These are phyloP conservation scores for Diaporthe velutina DNA, from an alignment of 2,329 filamentous ascomycete genomes.

Conservation along the genomic window DNA sequence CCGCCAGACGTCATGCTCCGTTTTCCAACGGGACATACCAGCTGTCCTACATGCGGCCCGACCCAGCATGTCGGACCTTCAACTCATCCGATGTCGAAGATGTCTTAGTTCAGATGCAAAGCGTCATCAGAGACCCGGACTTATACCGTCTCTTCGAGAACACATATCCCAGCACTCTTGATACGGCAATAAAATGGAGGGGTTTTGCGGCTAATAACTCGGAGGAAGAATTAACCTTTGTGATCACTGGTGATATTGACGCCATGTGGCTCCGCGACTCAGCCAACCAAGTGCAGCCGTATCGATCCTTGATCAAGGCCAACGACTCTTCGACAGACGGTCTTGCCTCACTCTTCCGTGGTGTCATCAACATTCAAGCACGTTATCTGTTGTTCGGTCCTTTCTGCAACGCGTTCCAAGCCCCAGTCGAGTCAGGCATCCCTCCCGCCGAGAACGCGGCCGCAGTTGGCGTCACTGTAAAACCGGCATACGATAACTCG, in stretches of 20 bases:
- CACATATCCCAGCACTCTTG: conserved; percentile 80
- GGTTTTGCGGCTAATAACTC: conserved; percentile 68
- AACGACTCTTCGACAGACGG: conserved; percentile 62
- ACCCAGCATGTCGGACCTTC: conserved; percentile 83
- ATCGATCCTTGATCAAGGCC: conserved; percentile 72
- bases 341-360: conserved; percentile 77
- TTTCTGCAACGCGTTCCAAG: conserved; percentile 96
- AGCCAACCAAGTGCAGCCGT: conserved; percentile 80
- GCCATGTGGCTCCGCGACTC: conserved; percentile 55
- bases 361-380: conserved; percentile 81
- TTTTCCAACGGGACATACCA: conserved; percentile 81
- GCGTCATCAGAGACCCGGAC: conserved; percentile 80
- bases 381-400: conserved; percentile 78
- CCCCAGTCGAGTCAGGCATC: conserved; percentile 81
- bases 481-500: conserved; percentile 74
- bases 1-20: conserved; percentile 73
- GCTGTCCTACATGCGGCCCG: conserved; percentile 85
- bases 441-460: conserved; percentile 67
- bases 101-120: conserved; percentile 77
- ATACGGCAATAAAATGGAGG: conserved; percentile 79
- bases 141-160: conserved; percentile 79
- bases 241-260: conserved; percentile 69
- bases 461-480: conserved; percentile 70
- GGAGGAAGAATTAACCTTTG: conserved; percentile 73
- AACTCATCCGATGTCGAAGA: conserved; percentile 81